A percentile compares a stretch with the other conserved stretches of the same genome.
These are phyloP conservation scores for Vitis amurensis DNA, from an alignment of 164 flowering plant genomes.

Conservation along the genomic window DNA sequence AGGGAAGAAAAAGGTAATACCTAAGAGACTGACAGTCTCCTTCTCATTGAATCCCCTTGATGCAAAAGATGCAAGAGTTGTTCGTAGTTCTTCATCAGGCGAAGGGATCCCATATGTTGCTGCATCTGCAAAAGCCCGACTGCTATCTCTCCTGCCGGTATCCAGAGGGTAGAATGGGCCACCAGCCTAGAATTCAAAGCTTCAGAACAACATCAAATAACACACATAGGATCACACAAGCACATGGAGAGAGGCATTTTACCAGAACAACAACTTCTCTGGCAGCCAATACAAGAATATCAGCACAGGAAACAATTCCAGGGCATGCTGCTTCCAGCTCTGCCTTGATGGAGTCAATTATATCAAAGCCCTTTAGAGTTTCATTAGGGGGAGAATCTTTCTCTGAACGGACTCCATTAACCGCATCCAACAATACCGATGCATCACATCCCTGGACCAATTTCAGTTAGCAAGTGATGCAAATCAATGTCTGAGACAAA, in stretches of 20 bases:
- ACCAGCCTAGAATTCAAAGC: constrained; percentile 38
- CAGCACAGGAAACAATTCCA: constrained; percentile 62
- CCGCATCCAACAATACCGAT: constrained; percentile 44
- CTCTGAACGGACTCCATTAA: constrained; percentile 31
- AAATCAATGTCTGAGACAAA: background rate
- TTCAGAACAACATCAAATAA: background rate
- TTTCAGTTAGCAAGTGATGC: background rate
- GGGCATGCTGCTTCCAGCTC: constrained; percentile 53
- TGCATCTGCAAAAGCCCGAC: constrained; percentile 14
- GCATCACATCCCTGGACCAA: constrained; percentile 61
- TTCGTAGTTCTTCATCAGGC: constrained; percentile 32
- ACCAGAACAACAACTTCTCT: constrained; percentile 53
- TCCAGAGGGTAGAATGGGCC: constrained; percentile 61
- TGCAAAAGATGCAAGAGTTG: constrained; percentile 31
- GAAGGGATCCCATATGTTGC: constrained; percentile 46
- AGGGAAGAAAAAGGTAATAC: background rate
- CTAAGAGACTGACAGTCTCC: constrained; percentile 51
- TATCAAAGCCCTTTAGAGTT: constrained; percentile 45
- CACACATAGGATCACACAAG: background rate
- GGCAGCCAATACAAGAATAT: constrained; percentile 59
- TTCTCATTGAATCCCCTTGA: constrained; percentile 43
- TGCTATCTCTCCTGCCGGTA: constrained; percentile 60
- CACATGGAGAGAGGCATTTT: background rate
- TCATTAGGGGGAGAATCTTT: constrained; percentile 49
- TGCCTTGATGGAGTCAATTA: constrained; percentile 46